A percentile compares a stretch with the other conserved stretches of the same genome.
Evolutionary conservation across 2,329 filamentous ascomycete species (phyloP).

Genomic region (Nothopassalora personata): DNA sequence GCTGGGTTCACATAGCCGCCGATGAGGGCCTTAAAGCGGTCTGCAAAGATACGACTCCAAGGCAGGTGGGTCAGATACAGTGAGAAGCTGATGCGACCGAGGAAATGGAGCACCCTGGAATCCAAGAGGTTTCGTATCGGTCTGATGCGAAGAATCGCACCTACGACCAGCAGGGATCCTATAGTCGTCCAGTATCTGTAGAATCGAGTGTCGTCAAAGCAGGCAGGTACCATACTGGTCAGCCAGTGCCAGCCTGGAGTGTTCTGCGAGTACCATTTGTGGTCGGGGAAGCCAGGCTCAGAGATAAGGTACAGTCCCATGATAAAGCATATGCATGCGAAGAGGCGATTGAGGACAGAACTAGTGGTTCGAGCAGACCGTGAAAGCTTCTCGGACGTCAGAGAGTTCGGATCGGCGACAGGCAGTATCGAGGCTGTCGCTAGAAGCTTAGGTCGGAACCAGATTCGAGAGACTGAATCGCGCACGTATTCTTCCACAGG

Average conservation of each 20-base stretch:
- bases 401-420: not conserved
- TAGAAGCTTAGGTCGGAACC: too few species aligned
- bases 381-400: not conserved
- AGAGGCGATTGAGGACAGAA: slow-evolving; percentile 1
- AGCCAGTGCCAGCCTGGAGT: slow-evolving; percentile 53
- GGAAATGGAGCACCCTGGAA: slow-evolving; percentile 48
- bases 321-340: slow-evolving; percentile 1
- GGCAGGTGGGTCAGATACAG: slow-evolving; percentile 54
- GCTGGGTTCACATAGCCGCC: slow-evolving; percentile 18
- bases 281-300: slow-evolving; percentile 13
- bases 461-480: too few species aligned
- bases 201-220: slow-evolving; percentile 16
- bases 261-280: slow-evolving; percentile 35
- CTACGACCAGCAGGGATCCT: slow-evolving; percentile 50
- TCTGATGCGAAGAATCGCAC: slow-evolving; percentile 44
- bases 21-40: not conserved
- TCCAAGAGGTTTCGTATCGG: slow-evolving; percentile 48
- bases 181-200: slow-evolving; percentile 53
- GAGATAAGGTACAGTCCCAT: slow-evolving; percentile 17
- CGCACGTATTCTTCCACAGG: not conserved
- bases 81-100: slow-evolving; percentile 56
- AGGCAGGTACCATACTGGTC: slow-evolving; percentile 41
- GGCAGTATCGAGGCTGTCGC: too few species aligned
- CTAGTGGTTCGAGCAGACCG: not conserved
- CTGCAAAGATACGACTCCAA: not conserved